phyloP scores from a whole-genome alignment of 306 rosid species.

The Phaseolus lunatus region DNA sequence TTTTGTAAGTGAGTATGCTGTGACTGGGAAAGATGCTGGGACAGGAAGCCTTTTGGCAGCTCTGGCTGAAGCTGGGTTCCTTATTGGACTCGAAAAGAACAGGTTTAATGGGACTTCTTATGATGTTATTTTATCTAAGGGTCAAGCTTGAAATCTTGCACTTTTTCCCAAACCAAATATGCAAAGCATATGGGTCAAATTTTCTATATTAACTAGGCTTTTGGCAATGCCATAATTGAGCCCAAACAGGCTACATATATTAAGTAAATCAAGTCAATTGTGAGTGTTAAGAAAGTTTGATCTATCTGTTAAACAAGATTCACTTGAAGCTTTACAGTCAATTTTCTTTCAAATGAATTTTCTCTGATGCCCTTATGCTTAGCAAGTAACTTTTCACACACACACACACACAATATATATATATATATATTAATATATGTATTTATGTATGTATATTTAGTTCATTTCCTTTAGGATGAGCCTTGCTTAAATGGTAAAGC shows the following conservation, averaged over 20 bases:
- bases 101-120: conserved; percentile 57
- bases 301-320: not conserved
- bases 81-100: conserved; percentile 88
- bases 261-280: not conserved
- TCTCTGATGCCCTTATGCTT: not conserved
- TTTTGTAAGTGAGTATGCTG: conserved; percentile 97
- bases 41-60: conserved; percentile 89
- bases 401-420: no score
- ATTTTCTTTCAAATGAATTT: conserved; percentile 17
- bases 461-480: no score
- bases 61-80: conserved; percentile 88
- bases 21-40: conserved; percentile 75
- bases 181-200: not conserved
- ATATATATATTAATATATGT: no score
- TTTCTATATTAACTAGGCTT: not conserved
- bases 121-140: not conserved
- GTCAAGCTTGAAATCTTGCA: not conserved
- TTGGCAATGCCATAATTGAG: not conserved
- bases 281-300: conserved; percentile 17
- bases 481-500: no score
- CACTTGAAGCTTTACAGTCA: not conserved
- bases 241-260: no score
- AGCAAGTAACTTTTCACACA: no score
- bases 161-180: not conserved
- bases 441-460: no score